Percentiles rank a stretch among this genome's conserved stretches.
These are phyloP conservation scores for Euphrasia confusa DNA, from an alignment of 257 asterid genomes.

Conservation along the genomic window DNA sequence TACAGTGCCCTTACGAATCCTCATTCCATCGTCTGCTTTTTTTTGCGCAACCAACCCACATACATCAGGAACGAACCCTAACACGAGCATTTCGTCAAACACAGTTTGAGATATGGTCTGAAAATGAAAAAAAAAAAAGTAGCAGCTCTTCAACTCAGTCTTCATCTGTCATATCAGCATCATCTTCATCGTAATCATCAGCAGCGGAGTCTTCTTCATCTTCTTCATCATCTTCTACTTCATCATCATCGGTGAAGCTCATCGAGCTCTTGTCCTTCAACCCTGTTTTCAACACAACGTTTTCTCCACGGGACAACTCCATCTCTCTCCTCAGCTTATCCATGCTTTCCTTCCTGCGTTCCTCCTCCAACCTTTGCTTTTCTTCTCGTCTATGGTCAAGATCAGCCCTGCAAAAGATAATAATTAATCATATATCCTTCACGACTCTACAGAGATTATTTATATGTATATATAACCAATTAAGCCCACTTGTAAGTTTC, in stretches of 20 bases:
- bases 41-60: too few species aligned
- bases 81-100: too few species aligned
- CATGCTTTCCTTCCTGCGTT: conserved; percentile 64
- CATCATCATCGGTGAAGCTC: conserved; percentile 46
- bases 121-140: conserved; percentile 28
- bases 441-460: too few species aligned
- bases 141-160: conserved; percentile 21
- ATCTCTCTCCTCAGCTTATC: conserved; percentile 82
- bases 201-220: conserved; percentile 12
- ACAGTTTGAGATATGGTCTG: conserved; percentile 6
- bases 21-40: too few species aligned
- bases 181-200: conserved; percentile 10
- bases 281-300: conserved; percentile 77
- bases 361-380: conserved; percentile 79
- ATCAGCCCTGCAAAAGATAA: conserved; percentile 51
- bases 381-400: conserved; percentile 86
- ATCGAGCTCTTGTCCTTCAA: conserved; percentile 51
- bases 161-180: conserved; percentile 19
- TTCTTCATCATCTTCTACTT: conserved; percentile 30
- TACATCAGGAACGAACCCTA: too few species aligned
- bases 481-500: conserved; percentile 68
- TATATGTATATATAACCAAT: background rate
- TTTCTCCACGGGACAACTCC: conserved; percentile 76
- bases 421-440: background rate
- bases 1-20: too few species aligned